Evolutionary conservation across 2,329 filamentous ascomycete species (phyloP), one percentile per base, ranked within the genome.

Genomic region (Paecilomyces sp.): DNA sequence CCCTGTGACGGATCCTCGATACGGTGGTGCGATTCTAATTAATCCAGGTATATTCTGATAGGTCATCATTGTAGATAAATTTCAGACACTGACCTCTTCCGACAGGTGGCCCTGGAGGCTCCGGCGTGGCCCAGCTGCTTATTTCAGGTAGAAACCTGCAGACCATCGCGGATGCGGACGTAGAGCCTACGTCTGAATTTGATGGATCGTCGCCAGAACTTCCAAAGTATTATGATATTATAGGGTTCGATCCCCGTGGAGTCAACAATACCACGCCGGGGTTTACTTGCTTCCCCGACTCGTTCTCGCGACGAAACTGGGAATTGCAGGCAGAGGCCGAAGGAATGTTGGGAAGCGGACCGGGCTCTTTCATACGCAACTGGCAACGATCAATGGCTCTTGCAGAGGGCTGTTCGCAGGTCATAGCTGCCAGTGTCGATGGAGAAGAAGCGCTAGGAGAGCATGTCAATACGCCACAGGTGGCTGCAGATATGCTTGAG

Each of bases 21-120:
- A 80, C 63, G 78, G 78, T 1, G 79, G 80, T 2, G 72, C 79
- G 1, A 72, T 82, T 28, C 56, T 83, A 4, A 70, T 80, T 6
- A 83, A 83, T 60, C 79, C 80, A 2, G 72, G 71, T 73, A 51
- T 60, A 62, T 59, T 2, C 60, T 47, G 15, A 66, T 68, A 11
- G 3, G 3, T 24, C 2, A 15, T 0, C 9, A 9, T 13, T 11
- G 6, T 41, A 22, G 56, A n/a, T n/a, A 41, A 4, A 9, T 56
- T 36, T 55, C 41, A 22, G 22, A 62, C 30, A 1, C 11, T 63
- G 12, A 64, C 3, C 30, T 15, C 28, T 8, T 5, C 31, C 31
- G 12, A 3, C 51, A 74, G 74, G 74, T 50, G 79, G 79, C 0
- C 79, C 79, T 2, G 79, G 79, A 22, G 76, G 73, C 11, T 75